Evolutionary conservation across 2,329 filamentous ascomycete species (phyloP).

Genomic region (Botryotinia globosa): DNA sequence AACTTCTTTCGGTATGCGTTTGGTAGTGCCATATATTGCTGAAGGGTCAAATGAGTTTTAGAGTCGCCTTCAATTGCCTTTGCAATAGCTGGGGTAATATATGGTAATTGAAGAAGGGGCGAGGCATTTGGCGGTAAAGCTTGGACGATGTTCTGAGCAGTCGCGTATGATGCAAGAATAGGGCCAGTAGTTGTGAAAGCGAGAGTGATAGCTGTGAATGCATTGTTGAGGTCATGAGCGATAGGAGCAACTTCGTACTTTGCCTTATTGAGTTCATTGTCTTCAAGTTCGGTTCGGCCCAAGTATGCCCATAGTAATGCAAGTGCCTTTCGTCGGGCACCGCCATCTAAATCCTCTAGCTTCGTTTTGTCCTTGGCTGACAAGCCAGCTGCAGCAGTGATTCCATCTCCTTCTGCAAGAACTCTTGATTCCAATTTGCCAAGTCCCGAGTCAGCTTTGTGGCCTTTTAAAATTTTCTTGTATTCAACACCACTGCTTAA

Average conservation of each 20-base stretch:
- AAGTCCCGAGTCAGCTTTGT: constrained; percentile 76
- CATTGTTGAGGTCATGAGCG: constrained; percentile 79
- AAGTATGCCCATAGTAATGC: constrained; percentile 94
- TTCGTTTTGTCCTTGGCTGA: constrained; percentile 70
- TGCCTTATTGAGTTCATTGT: constrained; percentile 71
- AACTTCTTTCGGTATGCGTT: constrained; percentile 70
- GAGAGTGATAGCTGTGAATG: constrained; percentile 81
- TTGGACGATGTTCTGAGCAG: constrained; percentile 85
- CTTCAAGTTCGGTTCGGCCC: constrained; percentile 80
- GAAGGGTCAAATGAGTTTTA: constrained; percentile 72
- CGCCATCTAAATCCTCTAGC: constrained; percentile 77
- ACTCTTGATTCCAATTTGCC: constrained; percentile 82
- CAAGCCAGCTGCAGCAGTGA: constrained; percentile 56
- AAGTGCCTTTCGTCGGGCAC: constrained; percentile 78
- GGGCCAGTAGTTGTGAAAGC: constrained; percentile 82
- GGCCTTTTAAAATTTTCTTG: constrained; percentile 69
- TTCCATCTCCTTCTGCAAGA: constrained; percentile 56
- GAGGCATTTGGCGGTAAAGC: constrained; percentile 79
- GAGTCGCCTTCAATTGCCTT: constrained; percentile 70
- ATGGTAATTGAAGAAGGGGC: constrained; percentile 85
- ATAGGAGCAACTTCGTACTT: constrained; percentile 89
- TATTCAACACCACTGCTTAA: constrained; percentile 87
- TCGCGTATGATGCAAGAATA: constrained; percentile 76
- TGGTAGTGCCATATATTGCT: constrained; percentile 84
- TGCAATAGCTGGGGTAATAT: constrained; percentile 69